These are phyloP conservation scores for Pterula multifida DNA, from an alignment of 1,284 basidiomycete genomes.

Conservation along the genomic window DNA sequence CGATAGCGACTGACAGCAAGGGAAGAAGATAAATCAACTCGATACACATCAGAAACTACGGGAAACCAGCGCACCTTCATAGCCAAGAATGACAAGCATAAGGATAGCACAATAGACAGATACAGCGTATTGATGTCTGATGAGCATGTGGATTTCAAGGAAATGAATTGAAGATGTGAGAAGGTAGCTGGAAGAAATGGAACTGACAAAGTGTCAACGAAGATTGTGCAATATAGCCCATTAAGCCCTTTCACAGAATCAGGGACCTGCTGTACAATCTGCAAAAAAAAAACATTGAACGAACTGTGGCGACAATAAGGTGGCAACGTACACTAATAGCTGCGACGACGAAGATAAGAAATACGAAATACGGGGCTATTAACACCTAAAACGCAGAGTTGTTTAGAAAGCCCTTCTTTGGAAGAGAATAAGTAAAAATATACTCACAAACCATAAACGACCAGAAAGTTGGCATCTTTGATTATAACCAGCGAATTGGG, in stretches of 20 bases:
- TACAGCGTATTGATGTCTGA: slow-evolving; percentile 24
- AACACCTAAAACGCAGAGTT: background rate
- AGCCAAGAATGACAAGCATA: slow-evolving; percentile 24
- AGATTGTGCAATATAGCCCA: slow-evolving; percentile 37
- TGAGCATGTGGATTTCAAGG: slow-evolving; percentile 10
- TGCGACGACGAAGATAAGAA: slow-evolving; percentile 16
- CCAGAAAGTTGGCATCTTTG: background rate
- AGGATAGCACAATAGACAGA: slow-evolving; percentile 33
- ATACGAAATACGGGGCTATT: background rate
- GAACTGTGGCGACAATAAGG: no score
- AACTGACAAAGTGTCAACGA: slow-evolving; percentile 25
- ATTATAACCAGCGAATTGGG: background rate
- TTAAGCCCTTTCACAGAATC: slow-evolving; percentile 23
- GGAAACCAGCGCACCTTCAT: slow-evolving; percentile 34
- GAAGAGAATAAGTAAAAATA: background rate
- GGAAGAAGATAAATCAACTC: background rate
- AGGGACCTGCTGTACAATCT: slow-evolving; percentile 24
- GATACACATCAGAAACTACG: background rate
- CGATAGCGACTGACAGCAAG: slow-evolving; percentile 18
- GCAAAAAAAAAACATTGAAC: slow-evolving; percentile 7
- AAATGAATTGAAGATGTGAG: no score
- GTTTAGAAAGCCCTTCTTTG: background rate
- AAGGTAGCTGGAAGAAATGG: background rate
- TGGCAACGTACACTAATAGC: slow-evolving; percentile 17
- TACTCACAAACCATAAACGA: background rate